phyloP scores from a whole-genome alignment of 768 basidiomycete genomes.

The Neoboletus subvelutipes region DNA sequence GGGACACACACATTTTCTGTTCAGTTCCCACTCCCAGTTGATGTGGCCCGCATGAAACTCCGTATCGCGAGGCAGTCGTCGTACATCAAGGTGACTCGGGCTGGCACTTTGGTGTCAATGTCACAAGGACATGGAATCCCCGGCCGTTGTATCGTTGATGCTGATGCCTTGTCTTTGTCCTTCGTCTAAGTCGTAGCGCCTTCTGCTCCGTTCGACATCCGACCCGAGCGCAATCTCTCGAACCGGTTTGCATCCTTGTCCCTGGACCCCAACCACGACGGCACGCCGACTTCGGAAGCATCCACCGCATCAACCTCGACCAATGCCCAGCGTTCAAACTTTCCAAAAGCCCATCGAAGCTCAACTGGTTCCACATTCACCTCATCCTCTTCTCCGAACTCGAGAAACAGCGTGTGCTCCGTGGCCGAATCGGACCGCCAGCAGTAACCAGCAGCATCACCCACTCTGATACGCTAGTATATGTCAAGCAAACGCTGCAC shows the following conservation, averaged over 20 bases:
- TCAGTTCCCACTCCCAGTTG: slow-evolving; percentile 45
- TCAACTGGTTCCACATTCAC: slow-evolving; percentile 33
- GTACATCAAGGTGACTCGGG: slow-evolving; percentile 39
- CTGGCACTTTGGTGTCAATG: not conserved
- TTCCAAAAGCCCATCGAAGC: slow-evolving; percentile 2
- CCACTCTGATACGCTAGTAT: slow-evolving; percentile 21
- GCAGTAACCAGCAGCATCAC: too few species aligned
- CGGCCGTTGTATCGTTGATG: not conserved
- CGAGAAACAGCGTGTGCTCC: slow-evolving; percentile 1
- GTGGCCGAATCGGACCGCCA: too few species aligned
- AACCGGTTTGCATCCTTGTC: slow-evolving; percentile 29
- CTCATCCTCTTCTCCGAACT: slow-evolving; percentile 20
- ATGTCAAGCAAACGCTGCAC: slow-evolving; percentile 34
- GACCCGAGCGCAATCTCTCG: slow-evolving; percentile 21
- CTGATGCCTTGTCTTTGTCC: not conserved
- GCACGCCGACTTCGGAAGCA: slow-evolving; percentile 32
- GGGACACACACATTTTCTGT: slow-evolving; percentile 24
- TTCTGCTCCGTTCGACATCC: slow-evolving; percentile 14
- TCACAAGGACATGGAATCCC: not conserved
- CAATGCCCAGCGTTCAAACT: slow-evolving; percentile 34
- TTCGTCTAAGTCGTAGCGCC: slow-evolving; percentile 23
- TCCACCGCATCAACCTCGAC: slow-evolving; percentile 41
- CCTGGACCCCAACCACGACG: not conserved
- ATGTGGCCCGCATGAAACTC: slow-evolving; percentile 36
- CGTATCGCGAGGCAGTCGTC: slow-evolving; percentile 52